phyloP scores from a whole-genome alignment of 2,329 filamentous ascomycete genomes.

The Xylariaceae sp. region DNA sequence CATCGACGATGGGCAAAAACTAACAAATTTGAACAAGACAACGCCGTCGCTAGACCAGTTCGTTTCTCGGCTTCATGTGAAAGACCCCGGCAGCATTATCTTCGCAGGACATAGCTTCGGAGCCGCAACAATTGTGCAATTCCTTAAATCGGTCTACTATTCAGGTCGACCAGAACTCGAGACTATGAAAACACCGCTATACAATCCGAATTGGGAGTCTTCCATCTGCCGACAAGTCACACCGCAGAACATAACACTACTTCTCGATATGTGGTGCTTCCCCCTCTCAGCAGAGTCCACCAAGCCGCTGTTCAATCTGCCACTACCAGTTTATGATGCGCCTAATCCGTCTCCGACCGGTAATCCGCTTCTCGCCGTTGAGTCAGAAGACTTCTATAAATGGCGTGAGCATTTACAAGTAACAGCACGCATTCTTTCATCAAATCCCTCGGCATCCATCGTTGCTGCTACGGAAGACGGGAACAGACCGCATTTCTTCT shows the following conservation, averaged over 20 bases:
- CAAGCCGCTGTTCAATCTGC: slow-evolving; percentile 63
- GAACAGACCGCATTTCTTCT: slow-evolving; percentile 64
- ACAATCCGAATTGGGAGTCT: slow-evolving; percentile 52
- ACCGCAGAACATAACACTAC: slow-evolving; percentile 58
- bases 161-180: slow-evolving; percentile 43
- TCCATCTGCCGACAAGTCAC: slow-evolving; percentile 64
- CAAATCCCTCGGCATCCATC: slow-evolving; percentile 42
- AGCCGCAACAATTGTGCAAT: slow-evolving; percentile 67
- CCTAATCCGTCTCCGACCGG: slow-evolving; percentile 40
- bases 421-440: slow-evolving; percentile 63
- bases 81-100: slow-evolving; percentile 66
- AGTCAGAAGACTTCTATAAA: slow-evolving; percentile 74
- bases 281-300: slow-evolving; percentile 63
- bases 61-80: slow-evolving; percentile 58
- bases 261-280: slow-evolving; percentile 80
- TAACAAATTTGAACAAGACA: slow-evolving; percentile 50
- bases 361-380: slow-evolving; percentile 62
- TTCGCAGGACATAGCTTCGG: slow-evolving; percentile 83
- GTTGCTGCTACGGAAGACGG: slow-evolving; percentile 36
- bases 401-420: slow-evolving; percentile 70
- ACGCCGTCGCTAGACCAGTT: slow-evolving; percentile 57
- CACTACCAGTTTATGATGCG: slow-evolving; percentile 62
- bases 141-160: slow-evolving; percentile 77
- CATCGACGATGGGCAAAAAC: slow-evolving; percentile 54
- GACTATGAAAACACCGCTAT: slow-evolving; percentile 55